Conservation (phyloP, 2,329 filamentous ascomycete species). For the Berkeleyomyces basicola region DNA sequence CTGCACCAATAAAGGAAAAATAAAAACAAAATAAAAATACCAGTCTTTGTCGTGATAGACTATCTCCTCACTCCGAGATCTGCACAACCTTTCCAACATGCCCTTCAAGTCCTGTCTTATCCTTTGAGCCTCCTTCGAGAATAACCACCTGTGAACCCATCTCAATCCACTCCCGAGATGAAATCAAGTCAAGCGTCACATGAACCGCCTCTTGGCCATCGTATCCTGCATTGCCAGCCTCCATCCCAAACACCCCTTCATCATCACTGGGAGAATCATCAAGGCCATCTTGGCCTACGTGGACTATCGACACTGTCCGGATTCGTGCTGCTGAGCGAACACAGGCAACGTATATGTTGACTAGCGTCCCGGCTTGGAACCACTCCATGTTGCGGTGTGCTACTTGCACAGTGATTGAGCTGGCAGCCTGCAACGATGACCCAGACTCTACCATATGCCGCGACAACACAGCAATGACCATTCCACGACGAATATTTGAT, state of each 20-base stretch:
- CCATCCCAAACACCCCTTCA: conserved; percentile 11
- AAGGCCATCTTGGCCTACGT: conserved; percentile 1
- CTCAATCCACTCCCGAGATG: conserved; percentile 57
- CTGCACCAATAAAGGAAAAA: background rate
- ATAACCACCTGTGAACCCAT: conserved; percentile 52
- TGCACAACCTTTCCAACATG: conserved; percentile 53
- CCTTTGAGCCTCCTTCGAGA: conserved; percentile 53
- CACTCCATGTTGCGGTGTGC: conserved; percentile 42
- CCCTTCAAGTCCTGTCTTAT: conserved; percentile 51
- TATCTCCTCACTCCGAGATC: conserved; percentile 32
- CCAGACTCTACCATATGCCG: conserved; percentile 39
- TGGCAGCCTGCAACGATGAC: conserved; percentile 45
- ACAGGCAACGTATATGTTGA: conserved; percentile 77
- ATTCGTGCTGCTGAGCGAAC: conserved; percentile 69
- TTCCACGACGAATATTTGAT: conserved; percentile 53
- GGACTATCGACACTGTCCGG: conserved; percentile 31
- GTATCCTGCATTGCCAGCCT: conserved; percentile 16
- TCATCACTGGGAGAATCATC: background rate
- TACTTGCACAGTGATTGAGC: conserved; percentile 57
- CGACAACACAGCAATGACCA: conserved; percentile 56
- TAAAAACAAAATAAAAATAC: background rate
- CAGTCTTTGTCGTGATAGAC: background rate
- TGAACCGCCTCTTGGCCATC: conserved; percentile 23
- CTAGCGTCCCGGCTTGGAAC: conserved; percentile 48
- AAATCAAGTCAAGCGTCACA: conserved; percentile 51